phyloP scores from a whole-genome alignment of 2,329 filamentous ascomycete genomes.

The Boeremia exigua region DNA sequence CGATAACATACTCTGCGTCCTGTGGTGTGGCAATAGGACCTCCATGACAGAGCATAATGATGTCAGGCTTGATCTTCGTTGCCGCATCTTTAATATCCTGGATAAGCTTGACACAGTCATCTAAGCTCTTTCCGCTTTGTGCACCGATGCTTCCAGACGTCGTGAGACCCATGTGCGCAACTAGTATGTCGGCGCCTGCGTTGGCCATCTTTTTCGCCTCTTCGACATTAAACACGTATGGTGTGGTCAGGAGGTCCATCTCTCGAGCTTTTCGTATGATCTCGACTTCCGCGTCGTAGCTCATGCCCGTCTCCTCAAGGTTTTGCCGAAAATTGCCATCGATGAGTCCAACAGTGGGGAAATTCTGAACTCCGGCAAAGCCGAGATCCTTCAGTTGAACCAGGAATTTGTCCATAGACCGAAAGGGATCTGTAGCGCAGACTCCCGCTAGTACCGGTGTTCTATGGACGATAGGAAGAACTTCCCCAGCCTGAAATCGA shows the following conservation, averaged over 20 bases:
- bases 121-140: conserved; percentile 64
- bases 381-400: conserved; percentile 65
- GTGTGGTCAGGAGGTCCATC: conserved; percentile 69
- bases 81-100: conserved; percentile 70
- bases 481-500: conserved; percentile 61
- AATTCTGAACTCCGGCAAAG: conserved; percentile 75
- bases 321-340: conserved; percentile 71
- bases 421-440: conserved; percentile 74
- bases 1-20: conserved; percentile 69
- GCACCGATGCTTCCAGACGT: conserved; percentile 70
- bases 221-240: conserved; percentile 70
- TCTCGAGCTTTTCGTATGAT: conserved; percentile 67
- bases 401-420: conserved; percentile 66
- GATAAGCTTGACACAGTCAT: conserved; percentile 67
- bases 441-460: conserved; percentile 74
- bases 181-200: conserved; percentile 70
- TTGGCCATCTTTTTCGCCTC: conserved; percentile 67
- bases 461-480: conserved; percentile 67
- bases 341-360: conserved; percentile 74
- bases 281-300: conserved; percentile 69
- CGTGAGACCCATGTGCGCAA: conserved; percentile 73
- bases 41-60: conserved; percentile 74
- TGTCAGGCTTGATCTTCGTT: conserved; percentile 59
- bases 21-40: conserved; percentile 69
- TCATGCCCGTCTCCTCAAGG: conserved; percentile 76